Evolutionary conservation across 2,329 filamentous ascomycete genomes (phyloP).

Genomic region (Alternaria panax): DNA sequence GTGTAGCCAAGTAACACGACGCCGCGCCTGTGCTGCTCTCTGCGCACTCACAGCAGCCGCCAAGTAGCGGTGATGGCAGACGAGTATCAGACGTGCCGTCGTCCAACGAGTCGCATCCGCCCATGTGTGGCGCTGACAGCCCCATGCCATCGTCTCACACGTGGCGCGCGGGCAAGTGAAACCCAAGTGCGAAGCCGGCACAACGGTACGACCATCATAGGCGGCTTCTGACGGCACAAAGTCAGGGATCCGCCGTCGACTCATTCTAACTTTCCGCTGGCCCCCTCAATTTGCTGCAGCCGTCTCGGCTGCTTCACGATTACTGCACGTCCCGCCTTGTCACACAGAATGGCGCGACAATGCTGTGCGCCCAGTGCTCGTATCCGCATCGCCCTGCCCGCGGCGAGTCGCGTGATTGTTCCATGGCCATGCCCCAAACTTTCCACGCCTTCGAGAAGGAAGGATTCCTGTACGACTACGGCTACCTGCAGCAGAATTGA

Average conservation of each 20-base stretch:
- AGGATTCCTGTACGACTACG: constrained; percentile 19
- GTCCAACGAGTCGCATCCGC: constrained; percentile 23
- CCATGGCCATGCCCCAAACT: constrained; percentile 4
- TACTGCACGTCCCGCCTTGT: neutral
- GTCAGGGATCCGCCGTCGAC: constrained; percentile 25
- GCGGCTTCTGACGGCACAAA: constrained; percentile 28
- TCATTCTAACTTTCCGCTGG: neutral
- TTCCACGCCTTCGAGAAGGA: constrained; percentile 40
- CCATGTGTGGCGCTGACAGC: constrained; percentile 24
- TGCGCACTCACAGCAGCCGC: constrained; percentile 5
- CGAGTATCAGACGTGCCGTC: constrained; percentile 19
- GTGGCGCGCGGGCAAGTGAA: constrained; percentile 38
- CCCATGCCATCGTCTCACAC: constrained; percentile 25
- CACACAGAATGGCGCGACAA: constrained; percentile 10
- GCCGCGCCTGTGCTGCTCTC: constrained; percentile 12
- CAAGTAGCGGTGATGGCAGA: constrained; percentile 20
- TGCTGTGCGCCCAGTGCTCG: constrained; percentile 4
- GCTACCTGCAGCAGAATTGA: constrained; percentile 11
- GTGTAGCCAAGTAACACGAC: constrained; percentile 18
- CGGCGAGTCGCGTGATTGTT: constrained; percentile 39
- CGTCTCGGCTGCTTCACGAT: constrained; percentile 16
- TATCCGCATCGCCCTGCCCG: constrained; percentile 11
- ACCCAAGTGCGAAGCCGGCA: constrained; percentile 38
- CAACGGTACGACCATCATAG: constrained; percentile 35
- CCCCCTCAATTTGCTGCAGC: constrained; percentile 14